phyloP scores from a whole-genome alignment of 164 flowering plant genomes.

The grape (Vitis vinifera) region DNA sequence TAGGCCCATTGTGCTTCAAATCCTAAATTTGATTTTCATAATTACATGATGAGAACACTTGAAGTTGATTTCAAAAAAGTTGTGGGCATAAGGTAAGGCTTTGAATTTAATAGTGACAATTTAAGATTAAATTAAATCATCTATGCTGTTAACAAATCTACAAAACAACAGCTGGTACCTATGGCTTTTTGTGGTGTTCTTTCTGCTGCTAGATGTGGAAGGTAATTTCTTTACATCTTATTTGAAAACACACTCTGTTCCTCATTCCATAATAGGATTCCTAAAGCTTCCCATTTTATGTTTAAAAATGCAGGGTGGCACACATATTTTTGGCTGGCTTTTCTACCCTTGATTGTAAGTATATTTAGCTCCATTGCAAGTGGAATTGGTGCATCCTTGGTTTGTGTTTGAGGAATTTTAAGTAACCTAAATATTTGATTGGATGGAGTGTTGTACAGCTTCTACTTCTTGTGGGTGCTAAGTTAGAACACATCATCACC shows the following conservation, averaged over 20 bases:
- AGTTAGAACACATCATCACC: constrained; percentile 73
- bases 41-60: constrained; percentile 68
- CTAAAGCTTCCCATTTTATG: background rate
- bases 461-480: constrained; percentile 79
- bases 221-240: constrained; percentile 38
- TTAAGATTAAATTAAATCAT: background rate
- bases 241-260: background rate
- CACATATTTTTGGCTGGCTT: constrained; percentile 85
- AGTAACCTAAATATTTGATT: background rate
- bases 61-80: constrained; percentile 70
- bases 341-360: constrained; percentile 80
- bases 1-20: constrained; percentile 63
- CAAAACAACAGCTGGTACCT: constrained; percentile 61
- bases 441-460: constrained; percentile 41
- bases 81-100: constrained; percentile 71
- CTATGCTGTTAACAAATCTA: background rate
- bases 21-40: constrained; percentile 63
- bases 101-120: background rate
- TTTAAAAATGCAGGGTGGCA: constrained; percentile 77
- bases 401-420: too few species aligned
- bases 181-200: constrained; percentile 80
- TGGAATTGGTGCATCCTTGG: too few species aligned
- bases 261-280: background rate
- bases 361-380: background rate
- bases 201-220: constrained; percentile 73